Evolutionary conservation across 441 rosid genomes (phyloP), one percentile per base, ranked within the genome.

Genomic region (Brassica hybrid): DNA sequence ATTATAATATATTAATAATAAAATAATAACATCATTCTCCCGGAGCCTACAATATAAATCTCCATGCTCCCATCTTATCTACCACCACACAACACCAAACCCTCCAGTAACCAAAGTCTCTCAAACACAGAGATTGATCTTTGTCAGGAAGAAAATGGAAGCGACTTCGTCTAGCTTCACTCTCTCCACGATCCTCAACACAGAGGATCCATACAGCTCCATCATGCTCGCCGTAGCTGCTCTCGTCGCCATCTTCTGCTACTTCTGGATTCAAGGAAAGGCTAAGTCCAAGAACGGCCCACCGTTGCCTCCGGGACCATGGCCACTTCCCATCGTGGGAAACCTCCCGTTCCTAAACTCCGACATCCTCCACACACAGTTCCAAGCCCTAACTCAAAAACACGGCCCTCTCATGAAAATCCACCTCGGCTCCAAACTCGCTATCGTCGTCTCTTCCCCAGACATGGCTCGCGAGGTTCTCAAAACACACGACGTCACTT

Each of bases 321-420:
- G 80, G 25, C 92, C 93, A 27, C 69, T 90, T 18, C 92, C 91
- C 0, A 13, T 92, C 18, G 65, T 86, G 0, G 94, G 97, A 17
- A 88, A 92, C 84, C 90, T 92, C 61, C 94, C 93, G 3, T 90
- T 87, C 72, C 84, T 92, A 0, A 84, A 89, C 19, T 58, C 76
- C 5, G 68, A 86, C 17, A 62, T 68, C 57, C 89, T 88, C 19
- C 91, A 85, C 72, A 69, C 77, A 0, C 65, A 66, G 0, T 91
- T 87, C 72, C 84, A 84, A 17, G 65, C 87, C 27, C 50, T 82
- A 21, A 79, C 87, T 1, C 3, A 3, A 30, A 68, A 18, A 58
- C 85, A 92, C 0, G 92, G 94, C 7, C 89, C 91, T 18, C 83
- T 89, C 60, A 86, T 78, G 79, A 89, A 85, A 32, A 78, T 90